Percentiles rank a stretch among this genome's conserved stretches.
Conservation (phyloP, 768 basidiomycete species). For the Phaeotremella skinneri region DNA sequence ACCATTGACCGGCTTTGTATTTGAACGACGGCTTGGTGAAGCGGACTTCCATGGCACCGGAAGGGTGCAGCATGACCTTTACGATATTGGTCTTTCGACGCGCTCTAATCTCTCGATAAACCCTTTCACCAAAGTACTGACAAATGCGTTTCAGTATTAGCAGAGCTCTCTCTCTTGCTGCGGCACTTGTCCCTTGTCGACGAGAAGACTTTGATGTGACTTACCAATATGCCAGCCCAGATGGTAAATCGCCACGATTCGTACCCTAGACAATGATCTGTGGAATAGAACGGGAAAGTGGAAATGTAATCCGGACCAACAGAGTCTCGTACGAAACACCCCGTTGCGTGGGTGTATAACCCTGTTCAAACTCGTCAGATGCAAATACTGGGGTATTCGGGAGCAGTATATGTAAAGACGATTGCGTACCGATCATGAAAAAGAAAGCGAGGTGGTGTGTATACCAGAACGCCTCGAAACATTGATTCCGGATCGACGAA, state of each 20-base stretch:
- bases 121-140: conserved; percentile 76
- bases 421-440: conserved; percentile 77
- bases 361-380: conserved; percentile 11
- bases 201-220: no score
- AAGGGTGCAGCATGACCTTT: conserved; percentile 84
- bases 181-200: no score
- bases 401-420: background rate
- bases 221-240: conserved; percentile 72
- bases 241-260: conserved; percentile 85
- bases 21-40: conserved; percentile 89
- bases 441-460: conserved; percentile 80
- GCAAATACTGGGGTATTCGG: background rate
- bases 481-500: conserved; percentile 78
- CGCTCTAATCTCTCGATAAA: conserved; percentile 78
- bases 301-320: conserved; percentile 65
- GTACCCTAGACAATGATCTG: conserved; percentile 87
- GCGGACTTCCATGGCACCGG: conserved; percentile 88
- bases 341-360: conserved; percentile 74
- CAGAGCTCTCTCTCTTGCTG: no score
- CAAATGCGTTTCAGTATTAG: no score
- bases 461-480: conserved; percentile 96
- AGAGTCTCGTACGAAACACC: conserved; percentile 92
- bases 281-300: conserved; percentile 82
- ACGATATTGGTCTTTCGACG: conserved; percentile 73
- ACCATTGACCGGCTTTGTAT: conserved; percentile 59